Percentiles rank a stretch among this genome's conserved stretches.
These are phyloP conservation scores for Cercospora sp. DNA, from an alignment of 2,329 filamentous ascomycete species.

Conservation along the genomic window DNA sequence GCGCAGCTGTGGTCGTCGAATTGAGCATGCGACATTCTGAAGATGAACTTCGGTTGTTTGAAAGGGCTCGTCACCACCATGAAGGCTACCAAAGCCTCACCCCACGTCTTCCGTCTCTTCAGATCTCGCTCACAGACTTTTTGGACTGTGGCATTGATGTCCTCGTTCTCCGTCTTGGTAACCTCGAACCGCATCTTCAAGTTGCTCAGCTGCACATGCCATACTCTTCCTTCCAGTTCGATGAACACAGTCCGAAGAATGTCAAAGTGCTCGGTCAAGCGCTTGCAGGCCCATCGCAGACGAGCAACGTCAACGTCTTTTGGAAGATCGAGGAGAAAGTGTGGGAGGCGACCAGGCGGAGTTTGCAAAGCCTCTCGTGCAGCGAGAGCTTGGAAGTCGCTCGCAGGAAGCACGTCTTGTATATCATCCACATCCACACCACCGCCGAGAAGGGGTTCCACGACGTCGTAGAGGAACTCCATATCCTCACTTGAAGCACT, in stretches of 20 bases:
- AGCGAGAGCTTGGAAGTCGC: conserved; percentile 30
- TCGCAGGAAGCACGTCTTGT: conserved; percentile 26
- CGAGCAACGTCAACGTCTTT: conserved; percentile 26
- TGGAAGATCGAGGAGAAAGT: conserved; percentile 30
- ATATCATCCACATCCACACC: conserved; percentile 14
- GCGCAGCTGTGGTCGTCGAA: conserved; percentile 32
- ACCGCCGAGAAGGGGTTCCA: conserved; percentile 9
- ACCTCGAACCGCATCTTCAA: conserved; percentile 37
- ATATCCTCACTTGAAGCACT: background rate
- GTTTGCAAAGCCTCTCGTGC: conserved; percentile 15
- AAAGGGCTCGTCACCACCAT: conserved; percentile 28
- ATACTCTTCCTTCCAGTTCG: conserved; percentile 45
- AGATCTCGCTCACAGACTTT: background rate
- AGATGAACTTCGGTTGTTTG: conserved; percentile 30
- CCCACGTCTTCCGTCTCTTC: conserved; percentile 8
- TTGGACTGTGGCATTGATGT: background rate
- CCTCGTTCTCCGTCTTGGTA: background rate
- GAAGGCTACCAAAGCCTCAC: conserved; percentile 30
- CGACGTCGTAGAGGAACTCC: conserved; percentile 4
- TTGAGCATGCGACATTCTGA: conserved; percentile 39
- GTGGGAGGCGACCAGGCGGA: conserved; percentile 23
- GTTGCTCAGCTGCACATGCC: conserved; percentile 46
- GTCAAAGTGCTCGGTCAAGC: conserved; percentile 37
- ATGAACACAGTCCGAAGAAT: conserved; percentile 59
- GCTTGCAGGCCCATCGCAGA: conserved; percentile 25